Conservation (phyloP, 23 red algal genomes). For the Gracilaria vermiculophylla region DNA sequence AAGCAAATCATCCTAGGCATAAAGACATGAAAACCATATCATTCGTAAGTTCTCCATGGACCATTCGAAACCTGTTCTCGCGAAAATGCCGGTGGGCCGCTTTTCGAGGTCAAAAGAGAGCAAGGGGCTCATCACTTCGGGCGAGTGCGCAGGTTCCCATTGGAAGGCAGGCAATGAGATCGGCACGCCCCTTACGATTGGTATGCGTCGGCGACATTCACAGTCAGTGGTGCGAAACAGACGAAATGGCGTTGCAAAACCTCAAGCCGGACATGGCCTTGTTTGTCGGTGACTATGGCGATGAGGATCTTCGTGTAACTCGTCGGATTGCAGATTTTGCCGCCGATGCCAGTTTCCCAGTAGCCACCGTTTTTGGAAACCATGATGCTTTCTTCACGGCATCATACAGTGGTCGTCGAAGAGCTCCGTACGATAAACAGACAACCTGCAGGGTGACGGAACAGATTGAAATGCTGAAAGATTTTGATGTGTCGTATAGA, state of each 20-base stretch:
- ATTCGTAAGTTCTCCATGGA: neutral
- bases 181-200: constrained; percentile 26
- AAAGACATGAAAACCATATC: neutral
- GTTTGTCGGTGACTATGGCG: constrained; percentile 86
- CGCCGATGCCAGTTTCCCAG: neutral
- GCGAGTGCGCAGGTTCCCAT: neutral
- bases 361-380: constrained; percentile 78
- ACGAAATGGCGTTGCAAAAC: constrained; percentile 38
- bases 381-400: constrained; percentile 89
- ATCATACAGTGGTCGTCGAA: constrained; percentile 14
- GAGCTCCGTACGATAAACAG: constrained; percentile 40
- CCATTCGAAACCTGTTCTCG: neutral
- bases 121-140: neutral
- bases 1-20: neutral
- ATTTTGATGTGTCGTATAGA: constrained; percentile 62
- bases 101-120: neutral
- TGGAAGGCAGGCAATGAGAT: neutral
- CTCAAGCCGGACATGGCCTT: constrained; percentile 69
- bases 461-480: constrained; percentile 37
- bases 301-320: constrained; percentile 70
- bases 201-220: constrained; percentile 88
- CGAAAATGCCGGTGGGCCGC: neutral
- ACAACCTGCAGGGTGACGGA: constrained; percentile 52
- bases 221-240: constrained; percentile 60
- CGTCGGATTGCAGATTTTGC: constrained; percentile 41